These are phyloP conservation scores for Dactylella cylindrospora DNA, from an alignment of 2,329 filamentous ascomycete genomes.

Conservation along the genomic window DNA sequence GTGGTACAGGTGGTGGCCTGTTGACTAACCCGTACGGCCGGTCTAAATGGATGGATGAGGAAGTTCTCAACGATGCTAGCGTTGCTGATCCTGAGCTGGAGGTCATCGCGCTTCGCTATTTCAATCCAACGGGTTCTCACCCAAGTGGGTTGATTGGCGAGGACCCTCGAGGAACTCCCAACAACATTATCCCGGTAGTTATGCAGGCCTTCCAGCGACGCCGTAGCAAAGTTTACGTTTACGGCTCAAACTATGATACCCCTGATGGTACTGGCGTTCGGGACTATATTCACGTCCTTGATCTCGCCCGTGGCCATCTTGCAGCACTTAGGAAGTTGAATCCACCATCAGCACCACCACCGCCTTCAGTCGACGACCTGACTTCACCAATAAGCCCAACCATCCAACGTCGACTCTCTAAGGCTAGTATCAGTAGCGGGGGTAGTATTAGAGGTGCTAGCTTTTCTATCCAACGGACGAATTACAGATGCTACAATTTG, in stretches of 20 bases:
- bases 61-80: conserved; percentile 65
- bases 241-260: conserved; percentile 67
- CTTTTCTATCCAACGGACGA: conserved; percentile 15
- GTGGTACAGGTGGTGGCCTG: conserved; percentile 51
- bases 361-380: background rate
- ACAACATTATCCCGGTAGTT: conserved; percentile 67
- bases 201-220: conserved; percentile 50
- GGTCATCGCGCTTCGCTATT: conserved; percentile 66
- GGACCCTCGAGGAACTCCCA: conserved; percentile 63
- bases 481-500: conserved; percentile 56
- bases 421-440: conserved; percentile 18
- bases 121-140: conserved; percentile 69
- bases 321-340: conserved; percentile 57
- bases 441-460: conserved; percentile 15
- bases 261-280: conserved; percentile 66
- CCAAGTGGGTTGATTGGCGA: conserved; percentile 65
- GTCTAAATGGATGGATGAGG: conserved; percentile 69
- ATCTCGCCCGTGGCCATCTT: conserved; percentile 66
- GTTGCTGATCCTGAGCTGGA: conserved; percentile 64
- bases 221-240: conserved; percentile 61
- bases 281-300: conserved; percentile 69
- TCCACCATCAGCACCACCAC: background rate
- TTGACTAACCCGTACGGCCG: conserved; percentile 67
- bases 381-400: conserved; percentile 37
- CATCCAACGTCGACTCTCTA: conserved; percentile 15